Evolutionary conservation across 768 basidiomycete species (phyloP).

Genomic region (Mrakia gelida): DNA sequence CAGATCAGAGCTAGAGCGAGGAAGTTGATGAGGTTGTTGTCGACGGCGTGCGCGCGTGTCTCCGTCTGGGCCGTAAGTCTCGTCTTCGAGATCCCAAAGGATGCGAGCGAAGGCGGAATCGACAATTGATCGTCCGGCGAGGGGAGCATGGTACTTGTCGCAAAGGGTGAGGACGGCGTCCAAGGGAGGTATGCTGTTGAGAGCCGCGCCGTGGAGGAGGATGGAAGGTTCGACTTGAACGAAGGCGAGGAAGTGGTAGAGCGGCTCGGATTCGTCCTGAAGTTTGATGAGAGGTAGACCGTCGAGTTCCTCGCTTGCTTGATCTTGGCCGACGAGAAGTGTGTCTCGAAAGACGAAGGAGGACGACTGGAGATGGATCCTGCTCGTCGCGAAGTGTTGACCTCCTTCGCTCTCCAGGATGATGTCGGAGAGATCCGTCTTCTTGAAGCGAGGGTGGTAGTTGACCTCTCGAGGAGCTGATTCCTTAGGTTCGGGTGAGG

Average conservation of each 20-base stretch:
- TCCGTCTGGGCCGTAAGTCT: too few relatives aligned
- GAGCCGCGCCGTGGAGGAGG: background rate
- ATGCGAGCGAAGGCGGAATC: background rate
- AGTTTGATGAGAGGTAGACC: background rate
- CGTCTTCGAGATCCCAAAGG: background rate
- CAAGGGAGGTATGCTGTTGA: background rate
- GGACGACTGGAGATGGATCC: background rate
- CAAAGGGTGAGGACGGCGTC: background rate
- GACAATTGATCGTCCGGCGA: background rate
- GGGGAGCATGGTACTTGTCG: background rate
- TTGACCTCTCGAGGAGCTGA: background rate
- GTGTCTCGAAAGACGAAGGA: background rate
- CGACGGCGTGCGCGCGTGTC: background rate
- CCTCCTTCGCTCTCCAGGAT: background rate
- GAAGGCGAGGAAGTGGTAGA: background rate
- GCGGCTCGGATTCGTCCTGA: background rate
- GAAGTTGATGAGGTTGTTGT: background rate
- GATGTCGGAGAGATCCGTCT: background rate
- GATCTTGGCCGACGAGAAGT: background rate
- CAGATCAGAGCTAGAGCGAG: background rate
- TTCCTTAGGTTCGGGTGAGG: background rate
- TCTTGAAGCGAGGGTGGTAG: background rate
- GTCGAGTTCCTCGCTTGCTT: background rate
- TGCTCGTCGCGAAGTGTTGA: background rate
- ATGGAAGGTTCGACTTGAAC: background rate